phyloP scores from a whole-genome alignment of 305 asterid genomes.

The Fraxinus dipetala region DNA sequence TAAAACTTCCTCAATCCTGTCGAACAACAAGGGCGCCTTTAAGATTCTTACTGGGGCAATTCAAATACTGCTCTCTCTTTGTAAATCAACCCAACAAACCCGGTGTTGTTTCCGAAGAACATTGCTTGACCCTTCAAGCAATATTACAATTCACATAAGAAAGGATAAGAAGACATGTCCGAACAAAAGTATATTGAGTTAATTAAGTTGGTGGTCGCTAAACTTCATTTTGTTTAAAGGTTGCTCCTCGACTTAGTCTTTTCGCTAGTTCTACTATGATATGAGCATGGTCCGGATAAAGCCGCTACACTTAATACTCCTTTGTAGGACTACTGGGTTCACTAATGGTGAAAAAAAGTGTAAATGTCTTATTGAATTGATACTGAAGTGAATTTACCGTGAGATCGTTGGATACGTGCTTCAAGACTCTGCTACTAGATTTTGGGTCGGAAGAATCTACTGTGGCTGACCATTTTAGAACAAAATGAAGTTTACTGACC shows the following conservation, averaged over 20 bases:
- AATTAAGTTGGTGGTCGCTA: background rate
- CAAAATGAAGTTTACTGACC: background rate
- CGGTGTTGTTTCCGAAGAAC: constrained; percentile 32
- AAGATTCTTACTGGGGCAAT: background rate
- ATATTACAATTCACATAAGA: background rate
- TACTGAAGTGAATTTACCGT: background rate
- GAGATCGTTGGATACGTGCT: background rate
- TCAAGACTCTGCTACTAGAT: background rate
- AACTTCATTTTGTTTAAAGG: background rate
- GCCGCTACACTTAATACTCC: background rate
- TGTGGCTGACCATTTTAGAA: background rate
- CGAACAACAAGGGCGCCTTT: background rate
- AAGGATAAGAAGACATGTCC: background rate
- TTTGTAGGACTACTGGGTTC: background rate
- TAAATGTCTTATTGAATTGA: background rate
- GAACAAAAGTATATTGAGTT: background rate
- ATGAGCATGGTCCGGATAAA: background rate
- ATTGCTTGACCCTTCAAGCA: constrained; percentile 39
- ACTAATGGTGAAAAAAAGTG: background rate
- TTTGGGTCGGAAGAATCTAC: background rate
- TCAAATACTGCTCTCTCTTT: constrained; percentile 14
- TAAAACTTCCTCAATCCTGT: background rate
- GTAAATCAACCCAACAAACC: constrained; percentile 23
- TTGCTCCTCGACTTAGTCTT: background rate
- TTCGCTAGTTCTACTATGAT: background rate